These are phyloP conservation scores for Phylloporus sp. DNA, from an alignment of 768 basidiomycete species.

Conservation along the genomic window DNA sequence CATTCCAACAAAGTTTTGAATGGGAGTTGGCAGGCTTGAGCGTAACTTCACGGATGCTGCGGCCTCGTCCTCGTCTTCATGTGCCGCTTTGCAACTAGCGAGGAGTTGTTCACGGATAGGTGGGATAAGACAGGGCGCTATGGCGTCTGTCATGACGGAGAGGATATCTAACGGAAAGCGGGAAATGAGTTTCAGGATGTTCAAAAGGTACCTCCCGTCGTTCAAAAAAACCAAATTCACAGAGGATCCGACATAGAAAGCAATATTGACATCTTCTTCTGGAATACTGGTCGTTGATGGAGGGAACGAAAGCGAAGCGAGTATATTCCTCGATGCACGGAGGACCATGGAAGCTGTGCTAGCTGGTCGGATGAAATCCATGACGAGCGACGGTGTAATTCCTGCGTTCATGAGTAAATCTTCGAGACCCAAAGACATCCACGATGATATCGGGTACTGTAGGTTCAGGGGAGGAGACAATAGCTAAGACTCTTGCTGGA, in stretches of 20 bases:
- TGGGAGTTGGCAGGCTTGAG: constrained; percentile 17
- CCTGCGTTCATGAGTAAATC: constrained; percentile 27
- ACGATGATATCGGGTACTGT: constrained; percentile 38
- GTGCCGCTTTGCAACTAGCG: constrained; percentile 26
- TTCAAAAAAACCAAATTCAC: constrained; percentile 37
- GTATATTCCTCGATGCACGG: constrained; percentile 39
- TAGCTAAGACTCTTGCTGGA: constrained; percentile 51
- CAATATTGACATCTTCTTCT: constrained; percentile 34
- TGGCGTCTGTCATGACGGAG: constrained; percentile 37
- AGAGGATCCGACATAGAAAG: constrained; percentile 35
- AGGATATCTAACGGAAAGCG: constrained; percentile 41
- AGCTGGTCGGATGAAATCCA: constrained; percentile 28
- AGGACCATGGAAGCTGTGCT: constrained; percentile 36
- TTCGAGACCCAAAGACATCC: constrained; percentile 45
- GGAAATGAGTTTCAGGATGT: constrained; percentile 32
- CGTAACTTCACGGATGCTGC: constrained; percentile 26
- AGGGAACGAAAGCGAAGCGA: constrained; percentile 29
- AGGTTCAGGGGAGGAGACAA: constrained; percentile 40
- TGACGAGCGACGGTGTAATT: constrained; percentile 15
- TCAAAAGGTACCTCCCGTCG: constrained; percentile 30
- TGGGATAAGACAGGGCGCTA: constrained; percentile 33
- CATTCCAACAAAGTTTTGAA: constrained; percentile 50
- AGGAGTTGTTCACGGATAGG: constrained; percentile 27
- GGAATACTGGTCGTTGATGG: constrained; percentile 18
- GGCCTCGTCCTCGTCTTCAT: constrained; percentile 31